phyloP scores from a whole-genome alignment of 73 alveolate species.

The Durusdinium trenchii region DNA sequence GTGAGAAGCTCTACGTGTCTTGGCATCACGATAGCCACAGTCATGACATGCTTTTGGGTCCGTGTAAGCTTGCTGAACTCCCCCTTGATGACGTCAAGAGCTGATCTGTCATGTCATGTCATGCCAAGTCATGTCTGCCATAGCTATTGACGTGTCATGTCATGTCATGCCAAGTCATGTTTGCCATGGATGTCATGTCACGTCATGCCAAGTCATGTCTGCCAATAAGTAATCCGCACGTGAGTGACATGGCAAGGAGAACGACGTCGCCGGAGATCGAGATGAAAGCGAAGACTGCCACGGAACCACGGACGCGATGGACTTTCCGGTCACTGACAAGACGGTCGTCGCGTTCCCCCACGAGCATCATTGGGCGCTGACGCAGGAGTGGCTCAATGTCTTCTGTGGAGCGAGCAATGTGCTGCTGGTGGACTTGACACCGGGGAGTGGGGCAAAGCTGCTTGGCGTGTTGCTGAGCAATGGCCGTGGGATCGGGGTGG shows the following conservation, averaged over 20 bases:
- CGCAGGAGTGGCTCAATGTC: neutral
- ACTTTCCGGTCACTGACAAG: neutral
- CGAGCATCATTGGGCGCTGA: slow-evolving; percentile 10
- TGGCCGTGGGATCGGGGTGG: slow-evolving; percentile 19
- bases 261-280: neutral
- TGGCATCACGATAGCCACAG: too few species aligned
- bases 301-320: slow-evolving; percentile 19
- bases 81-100: neutral
- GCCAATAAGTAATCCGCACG: too few species aligned
- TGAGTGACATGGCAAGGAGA: neutral
- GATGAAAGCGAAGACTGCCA: neutral
- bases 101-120: neutral
- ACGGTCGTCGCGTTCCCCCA: slow-evolving; percentile 11
- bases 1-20: neutral
- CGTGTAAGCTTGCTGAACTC: neutral
- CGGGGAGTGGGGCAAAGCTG: neutral
- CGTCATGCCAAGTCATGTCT: neutral
- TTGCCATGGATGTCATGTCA: neutral
- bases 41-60: neutral
- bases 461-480: neutral
- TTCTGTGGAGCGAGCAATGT: neutral
- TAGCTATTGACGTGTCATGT: neutral
- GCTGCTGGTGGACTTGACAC: neutral
- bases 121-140: neutral
- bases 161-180: neutral